Evolutionary conservation across 2,329 filamentous ascomycete species (phyloP).

Genomic region (Fusarium virguliforme): DNA sequence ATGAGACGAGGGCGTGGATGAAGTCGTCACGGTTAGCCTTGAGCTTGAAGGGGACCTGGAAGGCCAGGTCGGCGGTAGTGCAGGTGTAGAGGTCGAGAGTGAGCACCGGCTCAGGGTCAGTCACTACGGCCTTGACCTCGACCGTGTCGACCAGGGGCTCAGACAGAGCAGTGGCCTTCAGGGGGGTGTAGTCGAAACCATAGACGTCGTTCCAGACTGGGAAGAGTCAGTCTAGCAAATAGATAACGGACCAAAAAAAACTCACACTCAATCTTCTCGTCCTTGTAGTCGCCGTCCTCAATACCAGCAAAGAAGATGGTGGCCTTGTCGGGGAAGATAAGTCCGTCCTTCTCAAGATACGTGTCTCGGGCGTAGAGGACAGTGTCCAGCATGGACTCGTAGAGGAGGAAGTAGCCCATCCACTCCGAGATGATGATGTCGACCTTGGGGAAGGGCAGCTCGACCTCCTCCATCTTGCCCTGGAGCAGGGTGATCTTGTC

Average conservation of each 20-base stretch:
- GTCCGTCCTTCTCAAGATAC: constrained; percentile 87
- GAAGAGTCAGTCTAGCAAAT: neutral
- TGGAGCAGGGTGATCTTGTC: constrained; percentile 98
- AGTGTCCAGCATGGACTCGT: constrained; percentile 99
- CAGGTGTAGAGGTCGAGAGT: constrained; percentile 96
- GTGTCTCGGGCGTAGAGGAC: constrained; percentile 96
- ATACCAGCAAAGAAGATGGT: constrained; percentile 98
- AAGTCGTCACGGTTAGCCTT: constrained; percentile 89
- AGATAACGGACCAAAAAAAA: constrained; percentile 32
- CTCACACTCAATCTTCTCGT: constrained; percentile 99
- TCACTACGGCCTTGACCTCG: constrained; percentile 96
- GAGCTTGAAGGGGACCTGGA: constrained; percentile 84
- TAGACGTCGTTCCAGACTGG: constrained; percentile 99
- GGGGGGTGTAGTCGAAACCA: constrained; percentile 94
- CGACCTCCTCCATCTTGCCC: constrained; percentile 99
- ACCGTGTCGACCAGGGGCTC: constrained; percentile 98
- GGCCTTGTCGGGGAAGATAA: constrained; percentile 99
- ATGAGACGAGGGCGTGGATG: constrained; percentile 94
- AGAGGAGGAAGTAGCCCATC: constrained; percentile 99
- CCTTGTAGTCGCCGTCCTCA: constrained; percentile 99
- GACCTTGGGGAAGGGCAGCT: constrained; percentile 93
- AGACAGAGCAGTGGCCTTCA: constrained; percentile 93
- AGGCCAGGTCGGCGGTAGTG: constrained; percentile 86
- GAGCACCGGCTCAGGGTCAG: constrained; percentile 87
- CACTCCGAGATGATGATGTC: constrained; percentile 99